phyloP scores from a whole-genome alignment of 164 flowering plant species.

The Liriodendron chinense region DNA sequence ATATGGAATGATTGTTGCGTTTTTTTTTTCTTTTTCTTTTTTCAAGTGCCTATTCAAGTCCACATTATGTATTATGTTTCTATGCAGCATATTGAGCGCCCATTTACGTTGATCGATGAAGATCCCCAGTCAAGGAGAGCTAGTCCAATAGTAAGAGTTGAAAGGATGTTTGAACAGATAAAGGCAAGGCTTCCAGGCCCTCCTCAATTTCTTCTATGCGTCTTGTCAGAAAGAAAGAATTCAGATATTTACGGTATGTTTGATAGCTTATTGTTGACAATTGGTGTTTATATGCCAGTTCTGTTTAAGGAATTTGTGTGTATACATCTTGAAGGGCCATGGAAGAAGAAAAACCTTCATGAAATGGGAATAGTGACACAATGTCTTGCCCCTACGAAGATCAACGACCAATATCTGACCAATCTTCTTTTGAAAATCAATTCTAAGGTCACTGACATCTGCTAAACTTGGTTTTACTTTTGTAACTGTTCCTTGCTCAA shows the following conservation, averaged over 20 bases:
- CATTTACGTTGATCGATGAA: slow-evolving; percentile 70
- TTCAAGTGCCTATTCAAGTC: slow-evolving; percentile 1
- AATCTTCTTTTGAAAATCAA: slow-evolving; percentile 88
- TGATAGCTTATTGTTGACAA: slow-evolving; percentile 8
- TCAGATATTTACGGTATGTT: slow-evolving; percentile 80
- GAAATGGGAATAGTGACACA: slow-evolving; percentile 66
- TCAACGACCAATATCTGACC: slow-evolving; percentile 76
- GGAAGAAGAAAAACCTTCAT: slow-evolving; percentile 77
- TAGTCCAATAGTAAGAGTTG: slow-evolving; percentile 60
- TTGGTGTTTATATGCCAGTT: background rate
- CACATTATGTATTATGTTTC: background rate
- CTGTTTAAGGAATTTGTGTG: background rate
- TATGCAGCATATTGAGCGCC: slow-evolving; percentile 64
- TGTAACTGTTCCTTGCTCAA: background rate
- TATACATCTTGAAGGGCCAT: slow-evolving; percentile 55
- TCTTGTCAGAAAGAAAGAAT: slow-evolving; percentile 70
- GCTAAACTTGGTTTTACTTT: background rate
- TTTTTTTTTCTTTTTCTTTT: background rate
- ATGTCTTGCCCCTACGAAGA: slow-evolving; percentile 59
- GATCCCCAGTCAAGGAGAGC: slow-evolving; percentile 43
- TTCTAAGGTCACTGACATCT: slow-evolving; percentile 51
- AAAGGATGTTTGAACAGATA: slow-evolving; percentile 64
- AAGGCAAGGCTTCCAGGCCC: slow-evolving; percentile 44
- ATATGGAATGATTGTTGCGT: background rate
- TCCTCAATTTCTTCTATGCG: slow-evolving; percentile 72